Conservation (phyloP, 1,139 yeast species). For the Geotrichum fermentans region DNA sequence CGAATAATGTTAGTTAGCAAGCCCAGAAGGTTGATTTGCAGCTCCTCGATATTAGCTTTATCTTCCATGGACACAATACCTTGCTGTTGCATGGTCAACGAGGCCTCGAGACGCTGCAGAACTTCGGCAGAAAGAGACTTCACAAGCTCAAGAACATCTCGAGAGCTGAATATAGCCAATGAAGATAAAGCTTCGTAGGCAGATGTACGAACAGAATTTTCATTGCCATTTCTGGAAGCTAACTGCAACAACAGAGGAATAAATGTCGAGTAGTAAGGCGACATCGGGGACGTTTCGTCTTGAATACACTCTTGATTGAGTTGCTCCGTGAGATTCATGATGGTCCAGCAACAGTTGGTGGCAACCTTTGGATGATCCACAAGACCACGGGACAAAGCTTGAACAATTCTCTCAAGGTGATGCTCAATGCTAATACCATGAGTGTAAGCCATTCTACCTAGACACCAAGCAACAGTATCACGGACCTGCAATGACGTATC, state of each 20-base stretch:
- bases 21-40: slow-evolving; percentile 82
- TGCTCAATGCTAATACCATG: slow-evolving; percentile 64
- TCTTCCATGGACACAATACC: slow-evolving; percentile 52
- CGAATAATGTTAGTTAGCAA: slow-evolving; percentile 83
- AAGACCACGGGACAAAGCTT: slow-evolving; percentile 71
- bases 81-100: slow-evolving; percentile 52
- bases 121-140: slow-evolving; percentile 71
- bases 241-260: slow-evolving; percentile 68
- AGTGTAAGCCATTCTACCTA: slow-evolving; percentile 91
- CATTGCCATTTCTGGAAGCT: slow-evolving; percentile 72
- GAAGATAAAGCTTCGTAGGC: slow-evolving; percentile 91
- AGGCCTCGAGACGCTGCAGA: slow-evolving; percentile 63
- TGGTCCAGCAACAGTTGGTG: slow-evolving; percentile 95
- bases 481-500: slow-evolving; percentile 80
- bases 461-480: slow-evolving; percentile 97
- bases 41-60: slow-evolving; percentile 73
- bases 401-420: slow-evolving; percentile 64
- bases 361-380: slow-evolving; percentile 88
- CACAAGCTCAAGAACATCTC: slow-evolving; percentile 63
- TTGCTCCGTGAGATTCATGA: slow-evolving; percentile 87
- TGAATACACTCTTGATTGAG: slow-evolving; percentile 56
- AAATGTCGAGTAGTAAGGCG: slow-evolving; percentile 64
- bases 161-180: slow-evolving; percentile 69
- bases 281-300: slow-evolving; percentile 57
- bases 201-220: slow-evolving; percentile 84